phyloP scores from a whole-genome alignment of 768 basidiomycete species.

The Coprinopsis strossmayeri region DNA sequence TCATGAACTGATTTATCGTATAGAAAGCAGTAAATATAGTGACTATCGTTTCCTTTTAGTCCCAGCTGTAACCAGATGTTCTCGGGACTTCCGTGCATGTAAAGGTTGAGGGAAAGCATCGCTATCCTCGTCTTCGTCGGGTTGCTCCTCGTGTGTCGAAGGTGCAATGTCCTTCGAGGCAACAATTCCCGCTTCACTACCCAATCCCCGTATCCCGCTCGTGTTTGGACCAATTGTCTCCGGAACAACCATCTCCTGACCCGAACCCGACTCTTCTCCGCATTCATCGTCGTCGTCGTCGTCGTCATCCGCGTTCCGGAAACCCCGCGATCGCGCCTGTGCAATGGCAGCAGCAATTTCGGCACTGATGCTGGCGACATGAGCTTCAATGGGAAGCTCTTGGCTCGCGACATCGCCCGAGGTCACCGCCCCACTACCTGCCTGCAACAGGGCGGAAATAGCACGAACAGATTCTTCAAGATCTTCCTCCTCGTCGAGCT shows the following conservation, averaged over 20 bases:
- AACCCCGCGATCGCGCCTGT: constrained; percentile 59
- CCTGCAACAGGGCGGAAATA: constrained; percentile 63
- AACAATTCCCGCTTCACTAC: constrained; percentile 21
- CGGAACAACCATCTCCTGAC: constrained; percentile 40
- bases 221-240: constrained; percentile 54
- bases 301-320: constrained; percentile 51
- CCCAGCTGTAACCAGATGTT: constrained; percentile 38
- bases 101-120: constrained; percentile 69
- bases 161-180: constrained; percentile 14
- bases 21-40: neutral
- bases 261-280: constrained; percentile 43
- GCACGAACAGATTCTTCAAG: constrained; percentile 70
- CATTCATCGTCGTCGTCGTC: constrained; percentile 45
- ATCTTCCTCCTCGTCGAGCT: constrained; percentile 54
- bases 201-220: constrained; percentile 51
- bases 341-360: constrained; percentile 79
- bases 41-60: constrained; percentile 59
- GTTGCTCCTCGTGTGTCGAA: neutral
- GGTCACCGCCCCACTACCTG: constrained; percentile 28
- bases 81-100: constrained; percentile 61
- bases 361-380: constrained; percentile 72
- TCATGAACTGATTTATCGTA: no score
- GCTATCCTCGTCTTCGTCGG: constrained; percentile 63
- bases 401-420: constrained; percentile 30
- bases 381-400: constrained; percentile 42